Base-by-base conservation (phyloP, 768 basidiomycete species). In the Rhizopogon sp. region DNA sequence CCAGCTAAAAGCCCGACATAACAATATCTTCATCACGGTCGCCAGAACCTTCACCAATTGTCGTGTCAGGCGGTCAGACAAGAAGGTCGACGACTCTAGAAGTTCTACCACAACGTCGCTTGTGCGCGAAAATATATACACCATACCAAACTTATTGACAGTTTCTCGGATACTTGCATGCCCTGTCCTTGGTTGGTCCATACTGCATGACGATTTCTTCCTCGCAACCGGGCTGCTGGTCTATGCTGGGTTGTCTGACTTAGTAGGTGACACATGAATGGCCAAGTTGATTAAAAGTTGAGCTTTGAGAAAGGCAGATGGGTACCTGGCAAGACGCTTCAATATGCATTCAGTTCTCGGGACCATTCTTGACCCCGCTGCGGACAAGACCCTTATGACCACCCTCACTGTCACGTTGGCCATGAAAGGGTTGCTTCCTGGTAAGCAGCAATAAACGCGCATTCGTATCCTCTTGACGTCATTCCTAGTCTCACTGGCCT, bases 331-430 rank as follows among this genome's bases (percentile, higher is more conserved):
- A 1, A 78, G 97, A 60, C 79, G 80, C 54, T 98, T 79, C 75
- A 85, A 88, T 28, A 92, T 91, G 88, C 80, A 81, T 51, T 84
- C 91, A 11, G 93, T 98, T n/a, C 77, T 98, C 17, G 97, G 97
- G 17, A 90, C 91, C 8, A 93, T 98, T 55, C 79, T 99, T 11
- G 97, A 99, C 68, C 97, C 97, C 11, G 93, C 96, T 0, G 97
- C 97, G 2, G 97, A 99, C 79, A 99, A 99, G 71, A 78, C 83
- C 10, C 74, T 99, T 42, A 89, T 99, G 88, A 96, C 97, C 1
- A 98, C 95, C 1, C 74, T 99, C 63, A 92, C 91, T 0, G 74
- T 94, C 45, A 88, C 93, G 1, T 73, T 99, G 57, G 84, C 93
- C 0, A 81, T 88, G 79, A 87, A 90, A 60, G 86, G 83, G 20